These are phyloP conservation scores for Rhizopus microsporus DNA, from an alignment of 371 early-diverging fungal genomes.

Conservation along the genomic window DNA sequence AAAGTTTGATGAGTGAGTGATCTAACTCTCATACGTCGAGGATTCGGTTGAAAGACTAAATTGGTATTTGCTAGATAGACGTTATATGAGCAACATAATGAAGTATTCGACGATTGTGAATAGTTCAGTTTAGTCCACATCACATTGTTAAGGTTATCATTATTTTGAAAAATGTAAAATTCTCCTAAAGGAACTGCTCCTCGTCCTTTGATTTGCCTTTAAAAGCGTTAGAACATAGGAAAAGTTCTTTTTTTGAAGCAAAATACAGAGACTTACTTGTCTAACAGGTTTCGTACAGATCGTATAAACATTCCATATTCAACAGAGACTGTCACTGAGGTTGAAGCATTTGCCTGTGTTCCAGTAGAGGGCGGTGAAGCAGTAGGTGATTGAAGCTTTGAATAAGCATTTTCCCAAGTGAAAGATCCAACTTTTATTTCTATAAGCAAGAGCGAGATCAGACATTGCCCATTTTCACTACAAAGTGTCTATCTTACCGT, in stretches of 20 bases:
- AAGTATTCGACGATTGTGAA: slow-evolving; percentile 1
- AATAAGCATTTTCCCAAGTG: slow-evolving; percentile 45
- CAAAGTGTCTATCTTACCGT: slow-evolving; percentile 29
- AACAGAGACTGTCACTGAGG: slow-evolving; percentile 32
- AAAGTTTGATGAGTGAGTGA: slow-evolving; percentile 24
- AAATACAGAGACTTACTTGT: slow-evolving; percentile 26
- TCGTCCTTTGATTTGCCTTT: slow-evolving; percentile 37
- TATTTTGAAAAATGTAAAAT: slow-evolving; percentile 36
- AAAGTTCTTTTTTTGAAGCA: background rate
- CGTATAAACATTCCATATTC: slow-evolving; percentile 46
- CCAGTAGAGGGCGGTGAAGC: slow-evolving; percentile 32
- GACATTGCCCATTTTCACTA: background rate
- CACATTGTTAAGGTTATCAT: slow-evolving; percentile 4
- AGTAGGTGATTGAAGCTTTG: slow-evolving; percentile 35
- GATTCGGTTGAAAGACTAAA: slow-evolving; percentile 43
- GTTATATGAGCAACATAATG: slow-evolving; percentile 39
- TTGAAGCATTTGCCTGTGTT: slow-evolving; percentile 23
- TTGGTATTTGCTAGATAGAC: slow-evolving; percentile 43
- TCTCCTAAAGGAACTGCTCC: slow-evolving; percentile 47
- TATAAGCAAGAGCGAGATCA: slow-evolving; percentile 4
- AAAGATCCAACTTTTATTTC: slow-evolving; percentile 46
- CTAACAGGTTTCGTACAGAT: slow-evolving; percentile 38
- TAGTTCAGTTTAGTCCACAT: background rate
- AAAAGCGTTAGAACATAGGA: background rate
- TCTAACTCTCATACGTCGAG: slow-evolving; percentile 34